Percentiles rank a stretch among this genome's conserved stretches.
Conservation (phyloP, 352 stramenopile genomes). For the Globisporangium takayamanum region DNA sequence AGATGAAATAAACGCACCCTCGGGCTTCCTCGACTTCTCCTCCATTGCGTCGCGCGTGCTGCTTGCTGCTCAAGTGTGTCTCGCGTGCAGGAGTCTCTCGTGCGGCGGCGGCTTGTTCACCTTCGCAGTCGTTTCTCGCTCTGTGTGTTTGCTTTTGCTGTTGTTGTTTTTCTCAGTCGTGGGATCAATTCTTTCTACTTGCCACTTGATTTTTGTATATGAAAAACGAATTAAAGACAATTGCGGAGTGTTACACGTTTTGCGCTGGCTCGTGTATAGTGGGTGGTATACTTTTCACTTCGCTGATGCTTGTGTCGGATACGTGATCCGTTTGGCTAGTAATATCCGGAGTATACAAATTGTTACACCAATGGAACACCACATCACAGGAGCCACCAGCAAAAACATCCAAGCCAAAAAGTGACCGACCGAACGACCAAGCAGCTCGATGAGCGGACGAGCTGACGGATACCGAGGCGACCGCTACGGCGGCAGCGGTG, state of each 20-base stretch:
- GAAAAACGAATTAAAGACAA: no score
- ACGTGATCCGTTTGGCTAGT: no score
- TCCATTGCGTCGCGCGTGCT: slow-evolving; percentile 43
- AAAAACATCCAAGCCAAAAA: background rate
- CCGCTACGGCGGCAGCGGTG: slow-evolving; percentile 10
- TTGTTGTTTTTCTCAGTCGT: slow-evolving; percentile 11
- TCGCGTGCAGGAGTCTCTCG: slow-evolving; percentile 5
- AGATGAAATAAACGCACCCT: slow-evolving; percentile 31
- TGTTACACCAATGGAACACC: no score
- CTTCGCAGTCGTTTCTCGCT: slow-evolving; percentile 4
- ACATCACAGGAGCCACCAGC: background rate
- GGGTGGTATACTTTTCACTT: background rate
- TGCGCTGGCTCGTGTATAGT: slow-evolving; percentile 5
- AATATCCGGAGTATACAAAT: no score
- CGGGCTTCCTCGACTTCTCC: slow-evolving; percentile 82
- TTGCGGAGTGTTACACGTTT: background rate
- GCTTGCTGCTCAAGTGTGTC: slow-evolving; percentile 10
- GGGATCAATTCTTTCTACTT: no score
- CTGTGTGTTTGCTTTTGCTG: background rate
- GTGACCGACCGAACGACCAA: background rate
- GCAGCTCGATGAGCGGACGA: slow-evolving; percentile 8
- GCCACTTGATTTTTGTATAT: no score
- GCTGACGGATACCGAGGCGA: slow-evolving; percentile 18
- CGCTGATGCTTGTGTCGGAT: background rate
- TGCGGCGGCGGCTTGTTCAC: slow-evolving; percentile 2